These are phyloP conservation scores for Tuber aestivum DNA, from an alignment of 495 filamentous ascomycete genomes.

Conservation along the genomic window DNA sequence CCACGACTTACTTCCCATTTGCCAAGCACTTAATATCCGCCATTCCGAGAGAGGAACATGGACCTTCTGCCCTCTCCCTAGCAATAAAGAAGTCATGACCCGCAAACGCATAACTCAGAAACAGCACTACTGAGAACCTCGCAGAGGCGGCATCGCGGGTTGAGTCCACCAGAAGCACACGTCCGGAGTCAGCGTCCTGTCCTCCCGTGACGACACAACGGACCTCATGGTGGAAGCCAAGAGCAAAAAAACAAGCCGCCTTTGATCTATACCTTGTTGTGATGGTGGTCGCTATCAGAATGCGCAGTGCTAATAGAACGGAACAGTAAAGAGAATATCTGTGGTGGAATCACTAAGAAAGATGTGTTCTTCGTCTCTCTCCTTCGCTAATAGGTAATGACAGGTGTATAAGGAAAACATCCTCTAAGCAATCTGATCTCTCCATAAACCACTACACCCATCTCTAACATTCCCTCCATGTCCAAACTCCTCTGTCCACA, in stretches of 20 bases:
- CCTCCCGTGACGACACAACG: constrained; percentile 74
- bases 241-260: constrained; percentile 92
- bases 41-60: constrained; percentile 85
- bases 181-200: constrained; percentile 66
- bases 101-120: constrained; percentile 84
- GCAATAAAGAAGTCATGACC: constrained; percentile 76
- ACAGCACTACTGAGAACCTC: constrained; percentile 91
- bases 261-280: constrained; percentile 96
- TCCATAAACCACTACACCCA: too few species aligned
- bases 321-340: too few species aligned
- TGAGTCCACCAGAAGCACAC: constrained; percentile 77
- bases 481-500: too few species aligned
- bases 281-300: too few species aligned
- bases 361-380: too few species aligned
- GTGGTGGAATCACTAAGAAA: too few species aligned
- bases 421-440: too few species aligned
- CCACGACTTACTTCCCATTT: constrained; percentile 84
- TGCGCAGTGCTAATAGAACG: too few species aligned
- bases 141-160: constrained; percentile 64
- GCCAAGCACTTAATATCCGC: constrained; percentile 88
- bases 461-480: too few species aligned
- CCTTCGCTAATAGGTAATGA: too few species aligned
- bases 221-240: constrained; percentile 99
- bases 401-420: too few species aligned
- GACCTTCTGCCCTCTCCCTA: constrained; percentile 68